These are phyloP conservation scores for Calonectria pseudoreteaudii DNA, from an alignment of 2,329 filamentous ascomycete genomes.

Conservation along the genomic window DNA sequence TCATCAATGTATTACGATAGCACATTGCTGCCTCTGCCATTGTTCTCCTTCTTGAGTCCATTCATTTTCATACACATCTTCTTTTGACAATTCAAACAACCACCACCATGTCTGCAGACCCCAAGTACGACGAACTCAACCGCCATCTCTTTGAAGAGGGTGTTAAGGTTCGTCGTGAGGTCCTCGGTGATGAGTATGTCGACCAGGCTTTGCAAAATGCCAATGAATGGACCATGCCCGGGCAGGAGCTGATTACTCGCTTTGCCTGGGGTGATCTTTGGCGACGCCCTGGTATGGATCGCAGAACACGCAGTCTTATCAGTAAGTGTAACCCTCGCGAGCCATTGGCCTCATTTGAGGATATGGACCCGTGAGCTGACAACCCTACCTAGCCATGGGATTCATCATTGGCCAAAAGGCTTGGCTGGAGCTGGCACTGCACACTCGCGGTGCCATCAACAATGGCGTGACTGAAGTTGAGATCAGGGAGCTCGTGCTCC, in stretches of 20 bases:
- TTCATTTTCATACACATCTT: not conserved
- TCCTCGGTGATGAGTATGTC: constrained; percentile 35
- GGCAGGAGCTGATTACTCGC: constrained; percentile 32
- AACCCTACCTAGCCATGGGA: constrained; percentile 11
- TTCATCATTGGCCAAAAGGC: constrained; percentile 34
- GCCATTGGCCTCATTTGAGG: not conserved
- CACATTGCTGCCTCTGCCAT: not conserved
- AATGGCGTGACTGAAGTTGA: constrained; percentile 35
- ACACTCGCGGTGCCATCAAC: constrained; percentile 30
- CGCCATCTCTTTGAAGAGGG: constrained; percentile 7
- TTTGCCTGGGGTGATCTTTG: constrained; percentile 31
- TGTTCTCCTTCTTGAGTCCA: not conserved
- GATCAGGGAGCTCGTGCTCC: constrained; percentile 31
- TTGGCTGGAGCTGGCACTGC: constrained; percentile 28
- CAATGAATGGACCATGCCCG: constrained; percentile 36
- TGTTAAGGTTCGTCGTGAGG: constrained; percentile 22
- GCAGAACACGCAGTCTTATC: constrained; percentile 34
- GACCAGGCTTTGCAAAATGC: constrained; percentile 25
- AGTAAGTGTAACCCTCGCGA: constrained; percentile 19
- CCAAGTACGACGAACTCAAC: not conserved
- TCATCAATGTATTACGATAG: not conserved
- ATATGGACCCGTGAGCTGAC: not conserved
- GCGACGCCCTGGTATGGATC: constrained; percentile 30
- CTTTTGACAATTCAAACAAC: not conserved
- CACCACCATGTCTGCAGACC: not conserved